phyloP scores from a whole-genome alignment of 129 eudicot genomes.

The Tagetes patula region DNA sequence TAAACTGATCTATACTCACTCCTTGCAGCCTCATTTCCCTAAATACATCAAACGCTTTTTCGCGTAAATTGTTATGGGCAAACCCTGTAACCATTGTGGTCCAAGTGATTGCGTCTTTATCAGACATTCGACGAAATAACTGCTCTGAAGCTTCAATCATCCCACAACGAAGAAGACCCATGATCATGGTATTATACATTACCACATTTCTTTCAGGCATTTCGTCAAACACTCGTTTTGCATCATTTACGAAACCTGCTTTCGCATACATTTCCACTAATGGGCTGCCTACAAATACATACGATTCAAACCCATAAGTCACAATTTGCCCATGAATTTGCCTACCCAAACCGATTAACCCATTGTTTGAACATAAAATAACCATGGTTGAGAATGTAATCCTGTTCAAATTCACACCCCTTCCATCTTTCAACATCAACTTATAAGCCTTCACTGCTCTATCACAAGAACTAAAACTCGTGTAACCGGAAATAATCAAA shows the following conservation, averaged over 20 bases:
- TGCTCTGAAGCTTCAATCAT: constrained; percentile 58
- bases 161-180: constrained; percentile 71
- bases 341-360: constrained; percentile 56
- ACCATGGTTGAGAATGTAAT: constrained; percentile 80
- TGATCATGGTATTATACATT: constrained; percentile 75
- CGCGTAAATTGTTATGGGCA: constrained; percentile 57
- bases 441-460: constrained; percentile 59
- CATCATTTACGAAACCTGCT: constrained; percentile 55
- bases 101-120: constrained; percentile 86
- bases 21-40: constrained; percentile 62
- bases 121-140: constrained; percentile 57
- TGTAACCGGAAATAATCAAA: constrained; percentile 69
- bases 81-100: constrained; percentile 91
- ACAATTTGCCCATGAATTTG: constrained; percentile 73
- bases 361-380: constrained; percentile 49
- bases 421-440: constrained; percentile 61
- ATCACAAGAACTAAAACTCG: constrained; percentile 35
- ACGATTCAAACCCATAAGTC: constrained; percentile 63
- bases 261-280: constrained; percentile 87
- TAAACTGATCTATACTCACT: constrained; percentile 66
- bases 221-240: constrained; percentile 56
- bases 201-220: constrained; percentile 79
- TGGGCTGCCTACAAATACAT: constrained; percentile 83
- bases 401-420: constrained; percentile 51
- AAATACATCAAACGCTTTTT: constrained; percentile 54